Evolutionary conservation across 805 yeast species (phyloP), one percentile per base, ranked within the genome.

Genomic region (Zygoascus bituminiphila): DNA sequence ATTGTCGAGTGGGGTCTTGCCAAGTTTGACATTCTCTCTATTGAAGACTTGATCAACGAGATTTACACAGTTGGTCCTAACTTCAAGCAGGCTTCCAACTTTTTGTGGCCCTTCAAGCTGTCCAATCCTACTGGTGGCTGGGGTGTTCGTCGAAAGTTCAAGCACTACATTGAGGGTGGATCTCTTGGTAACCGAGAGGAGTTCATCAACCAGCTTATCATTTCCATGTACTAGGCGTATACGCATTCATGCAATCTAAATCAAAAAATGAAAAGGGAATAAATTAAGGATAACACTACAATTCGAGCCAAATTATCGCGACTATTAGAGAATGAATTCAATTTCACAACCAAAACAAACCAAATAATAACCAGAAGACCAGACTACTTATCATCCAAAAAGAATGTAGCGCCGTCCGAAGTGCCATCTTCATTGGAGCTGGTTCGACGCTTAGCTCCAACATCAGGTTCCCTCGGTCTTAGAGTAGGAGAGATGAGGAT

Each of bases 41-140:
- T 82, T 60, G 88, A 82, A 73, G 88, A 82, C 68, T 75, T 82
- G 70, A 80, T 82, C 72, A 88, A 82, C 78, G 88, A 82, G 75
- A 81, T 82, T 66, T 78, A 73, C 82, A 78, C 88, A 52, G 87
- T 82, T 68, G 88, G 88, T 63, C 88, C 88, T 66, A 79, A 82
- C 79, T 82, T 82, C 82, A 82, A 82, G 76, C 88, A 82, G 73
- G 88, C 82, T 61, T 78, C 79, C 78, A 82, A 82, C 86, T 82
- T 82, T 77, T 73, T 82, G 72, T 82, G 87, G 86, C 88, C 88
- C 69, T 82, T 82, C 85, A 77, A 81, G 75, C 79, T 82, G 66
- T 82, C 88, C 59, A 81, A 81, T 76, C 88, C 88, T 66, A 72
- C 73, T 66, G 88, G 88, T 67, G 88, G 88, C 71, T 82, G 84